phyloP scores from a whole-genome alignment of 441 rosid genomes.

The Dalechampia spathulata region DNA sequence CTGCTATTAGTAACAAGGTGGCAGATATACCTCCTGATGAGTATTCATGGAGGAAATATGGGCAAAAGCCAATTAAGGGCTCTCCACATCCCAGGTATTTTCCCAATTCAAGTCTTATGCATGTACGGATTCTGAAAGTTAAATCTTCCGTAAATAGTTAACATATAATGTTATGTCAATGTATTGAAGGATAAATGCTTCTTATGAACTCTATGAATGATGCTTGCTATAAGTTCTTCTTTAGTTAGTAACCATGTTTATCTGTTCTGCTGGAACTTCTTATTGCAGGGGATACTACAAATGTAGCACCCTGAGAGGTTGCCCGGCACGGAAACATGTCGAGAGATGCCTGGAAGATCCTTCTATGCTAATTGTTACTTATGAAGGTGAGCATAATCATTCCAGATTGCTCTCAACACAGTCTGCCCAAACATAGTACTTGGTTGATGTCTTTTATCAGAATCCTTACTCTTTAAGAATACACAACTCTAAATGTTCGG shows the following conservation, averaged over 20 bases:
- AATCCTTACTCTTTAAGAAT: too few relatives aligned
- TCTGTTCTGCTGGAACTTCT: too few relatives aligned
- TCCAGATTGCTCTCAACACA: slow-evolving; percentile 44
- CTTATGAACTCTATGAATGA: too few relatives aligned
- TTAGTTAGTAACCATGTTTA: too few relatives aligned
- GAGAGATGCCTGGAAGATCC: slow-evolving; percentile 91
- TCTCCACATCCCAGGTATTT: slow-evolving; percentile 68
- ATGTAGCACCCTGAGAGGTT: slow-evolving; percentile 92
- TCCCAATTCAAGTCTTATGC: not conserved
- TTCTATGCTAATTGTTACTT: slow-evolving; percentile 79
- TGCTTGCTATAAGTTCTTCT: too few relatives aligned
- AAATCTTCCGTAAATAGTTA: too few relatives aligned
- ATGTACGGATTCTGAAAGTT: too few relatives aligned
- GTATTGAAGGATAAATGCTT: too few relatives aligned
- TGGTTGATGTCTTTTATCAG: too few relatives aligned
- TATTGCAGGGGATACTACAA: slow-evolving; percentile 85
- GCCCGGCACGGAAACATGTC: slow-evolving; percentile 96
- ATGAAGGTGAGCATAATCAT: slow-evolving; percentile 91
- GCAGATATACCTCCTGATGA: slow-evolving; percentile 76
- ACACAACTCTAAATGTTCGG: too few relatives aligned
- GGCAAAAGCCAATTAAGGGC: slow-evolving; percentile 73
- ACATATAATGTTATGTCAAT: too few relatives aligned
- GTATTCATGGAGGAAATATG: slow-evolving; percentile 70
- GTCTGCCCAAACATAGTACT: slow-evolving; percentile 46
- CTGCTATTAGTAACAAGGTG: slow-evolving; percentile 63